Conservation (phyloP, 176 grass and related monocot genomes). For the Pontederia paniculata region DNA sequence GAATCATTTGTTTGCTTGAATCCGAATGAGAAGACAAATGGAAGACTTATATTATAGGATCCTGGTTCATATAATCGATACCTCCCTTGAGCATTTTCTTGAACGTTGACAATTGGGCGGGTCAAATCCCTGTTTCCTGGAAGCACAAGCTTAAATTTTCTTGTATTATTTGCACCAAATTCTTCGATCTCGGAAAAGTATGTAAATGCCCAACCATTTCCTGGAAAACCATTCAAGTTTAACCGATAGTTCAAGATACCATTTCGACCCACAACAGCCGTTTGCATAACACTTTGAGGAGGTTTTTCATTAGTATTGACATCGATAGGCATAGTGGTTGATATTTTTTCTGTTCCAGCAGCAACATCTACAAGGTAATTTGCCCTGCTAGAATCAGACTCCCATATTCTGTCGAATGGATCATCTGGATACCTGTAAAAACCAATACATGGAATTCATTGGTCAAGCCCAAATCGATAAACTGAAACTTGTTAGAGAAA, state of each 20-base stretch:
- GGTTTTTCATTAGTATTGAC: slow-evolving; percentile 34
- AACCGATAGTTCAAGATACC: slow-evolving; percentile 67
- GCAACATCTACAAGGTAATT: slow-evolving; percentile 86
- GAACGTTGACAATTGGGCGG: slow-evolving; percentile 64
- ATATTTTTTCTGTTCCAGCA: slow-evolving; percentile 67
- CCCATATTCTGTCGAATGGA: slow-evolving; percentile 94
- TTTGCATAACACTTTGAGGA: slow-evolving; percentile 92
- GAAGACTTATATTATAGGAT: slow-evolving; percentile 50
- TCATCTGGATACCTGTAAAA: slow-evolving; percentile 78
- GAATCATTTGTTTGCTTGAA: slow-evolving; percentile 83
- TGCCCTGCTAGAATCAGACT: slow-evolving; percentile 64
- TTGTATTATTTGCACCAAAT: slow-evolving; percentile 46
- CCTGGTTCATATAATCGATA: slow-evolving; percentile 77
- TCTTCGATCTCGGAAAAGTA: slow-evolving; percentile 97
- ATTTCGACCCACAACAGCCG: slow-evolving; percentile 75
- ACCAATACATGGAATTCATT: too few species aligned
- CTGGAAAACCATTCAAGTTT: slow-evolving; percentile 80
- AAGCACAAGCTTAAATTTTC: slow-evolving; percentile 68
- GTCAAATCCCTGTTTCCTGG: slow-evolving; percentile 51
- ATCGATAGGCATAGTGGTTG: slow-evolving; percentile 48
- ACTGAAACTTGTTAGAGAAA: too few species aligned
- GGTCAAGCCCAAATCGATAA: too few species aligned
- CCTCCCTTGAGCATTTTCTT: slow-evolving; percentile 80
- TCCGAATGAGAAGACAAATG: slow-evolving; percentile 56
- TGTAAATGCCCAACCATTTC: slow-evolving; percentile 67